These are phyloP conservation scores for Copromyces sp. DNA, from an alignment of 495 filamentous ascomycete species.

Conservation along the genomic window DNA sequence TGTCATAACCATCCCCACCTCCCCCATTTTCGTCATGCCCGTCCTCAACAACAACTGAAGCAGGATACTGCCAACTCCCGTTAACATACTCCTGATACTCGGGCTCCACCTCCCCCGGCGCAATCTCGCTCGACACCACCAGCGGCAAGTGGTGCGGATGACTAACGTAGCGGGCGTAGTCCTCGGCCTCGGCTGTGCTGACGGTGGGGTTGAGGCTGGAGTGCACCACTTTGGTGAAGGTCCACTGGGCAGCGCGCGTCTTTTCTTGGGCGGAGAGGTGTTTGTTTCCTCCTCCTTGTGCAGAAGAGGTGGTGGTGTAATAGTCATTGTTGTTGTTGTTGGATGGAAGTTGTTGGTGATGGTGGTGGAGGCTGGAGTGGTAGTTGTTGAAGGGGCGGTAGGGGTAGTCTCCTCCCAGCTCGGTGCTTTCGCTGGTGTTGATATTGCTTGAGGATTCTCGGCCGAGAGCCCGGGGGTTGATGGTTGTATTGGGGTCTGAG, in stretches of 20 bases:
- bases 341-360: not conserved
- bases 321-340: not conserved
- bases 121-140: conserved; percentile 62
- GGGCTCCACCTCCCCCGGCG: conserved; percentile 37
- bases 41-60: not conserved
- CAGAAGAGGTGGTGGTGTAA: not conserved
- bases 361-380: not conserved
- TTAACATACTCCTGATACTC: conserved; percentile 71
- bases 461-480: not conserved
- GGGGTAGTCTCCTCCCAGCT: not conserved
- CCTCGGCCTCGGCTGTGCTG: conserved; percentile 59
- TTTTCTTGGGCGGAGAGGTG: conserved; percentile 44
- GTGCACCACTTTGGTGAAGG: conserved; percentile 70
- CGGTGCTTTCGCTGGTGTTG: conserved; percentile 11
- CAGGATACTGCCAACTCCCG: conserved; percentile 33
- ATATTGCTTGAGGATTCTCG: not conserved
- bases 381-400: not conserved
- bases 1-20: not conserved
- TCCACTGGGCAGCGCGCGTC: conserved; percentile 68
- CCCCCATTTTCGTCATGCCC: not conserved
- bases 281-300: conserved; percentile 17
- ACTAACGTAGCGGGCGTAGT: conserved; percentile 83
- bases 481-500: conserved; percentile 20
- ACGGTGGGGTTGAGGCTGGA: conserved; percentile 75
- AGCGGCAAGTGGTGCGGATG: conserved; percentile 86